Base-by-base conservation (phyloP, 345 rosid genomes). In the Populus euphratica region DNA sequence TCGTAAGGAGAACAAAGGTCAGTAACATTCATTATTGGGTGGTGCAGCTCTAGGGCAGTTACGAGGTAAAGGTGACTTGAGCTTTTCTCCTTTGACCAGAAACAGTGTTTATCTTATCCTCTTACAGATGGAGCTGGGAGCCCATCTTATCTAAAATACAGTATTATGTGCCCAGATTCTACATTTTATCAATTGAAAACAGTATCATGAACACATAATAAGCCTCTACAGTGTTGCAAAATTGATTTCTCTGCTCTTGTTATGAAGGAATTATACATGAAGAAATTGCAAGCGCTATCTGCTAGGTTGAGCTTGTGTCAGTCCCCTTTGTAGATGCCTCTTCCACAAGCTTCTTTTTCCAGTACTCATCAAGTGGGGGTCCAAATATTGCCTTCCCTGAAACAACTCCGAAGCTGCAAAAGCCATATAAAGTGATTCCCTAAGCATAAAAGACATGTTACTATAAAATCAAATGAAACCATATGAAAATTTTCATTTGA, bases 321-420 rank as follows among this genome's bases (percentile, higher is more conserved):
- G 83, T 81, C 68, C 88, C 90, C 83, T 89, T 86, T 13, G 89
- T 87, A 77, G 84, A 88, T 68, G 92, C 92, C 83, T 92, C 96
- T 86, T 85, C 90, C 77, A 88, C 86, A 62, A 85, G 88, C 87
- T 92, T 91, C 85, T 93, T 89, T 85, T 76, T 83, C 98, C 97
- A 90, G 79, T 93, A 93, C 21, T 92, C 89, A 73, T 92, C 97
- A 68, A 96, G 89, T 0, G 95, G 96, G 56, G 92, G 94, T 16
- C 99, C 99, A 64, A 93, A 96, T 49, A 96, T 91, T 0, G 91
- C 93, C 87, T 91, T 96, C 64, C 98, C 96, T 1, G 99, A 96
- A 77, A 93, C 90, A 9, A 96, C 93, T 72, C 98, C 99, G 25
- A 92, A 89, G 77, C 98, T 96, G 87, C 79, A 85, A 81, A 84